These are phyloP conservation scores for Magnolia kwangsiensis DNA, from an alignment of 164 flowering plant genomes.

Conservation along the genomic window DNA sequence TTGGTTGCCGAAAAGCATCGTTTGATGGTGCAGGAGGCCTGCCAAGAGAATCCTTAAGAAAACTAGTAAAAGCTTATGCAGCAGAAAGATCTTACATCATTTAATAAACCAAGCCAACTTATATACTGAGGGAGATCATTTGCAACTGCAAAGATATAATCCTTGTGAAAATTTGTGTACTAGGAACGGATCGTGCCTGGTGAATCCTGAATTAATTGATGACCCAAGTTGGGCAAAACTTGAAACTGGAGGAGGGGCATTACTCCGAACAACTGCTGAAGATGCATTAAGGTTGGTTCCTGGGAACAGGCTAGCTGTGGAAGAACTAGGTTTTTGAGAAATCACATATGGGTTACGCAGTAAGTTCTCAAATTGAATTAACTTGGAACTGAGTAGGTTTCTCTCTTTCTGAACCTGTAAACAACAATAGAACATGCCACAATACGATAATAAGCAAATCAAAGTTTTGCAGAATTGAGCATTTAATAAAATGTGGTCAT, in stretches of 20 bases:
- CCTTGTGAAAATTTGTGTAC: not conserved
- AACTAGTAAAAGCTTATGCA: not conserved
- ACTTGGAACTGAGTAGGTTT: constrained; percentile 56
- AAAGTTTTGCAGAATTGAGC: not conserved
- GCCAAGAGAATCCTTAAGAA: constrained; percentile 11
- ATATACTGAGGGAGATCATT: not conserved
- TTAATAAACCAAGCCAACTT: not conserved
- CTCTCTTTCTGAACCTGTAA: constrained; percentile 85
- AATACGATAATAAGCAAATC: not conserved
- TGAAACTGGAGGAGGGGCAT: constrained; percentile 43
- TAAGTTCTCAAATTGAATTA: constrained; percentile 65
- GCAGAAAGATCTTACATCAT: not conserved
- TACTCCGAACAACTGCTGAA: constrained; percentile 26
- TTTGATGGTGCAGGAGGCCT: constrained; percentile 38
- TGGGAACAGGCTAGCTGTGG: constrained; percentile 29
- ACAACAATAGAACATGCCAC: not conserved
- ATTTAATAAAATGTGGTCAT: not conserved
- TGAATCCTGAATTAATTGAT: constrained; percentile 32
- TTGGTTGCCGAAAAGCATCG: constrained; percentile 38
- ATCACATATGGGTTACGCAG: constrained; percentile 44
- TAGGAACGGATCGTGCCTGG: constrained; percentile 32
- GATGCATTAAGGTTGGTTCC: constrained; percentile 27
- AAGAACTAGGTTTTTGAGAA: constrained; percentile 23
- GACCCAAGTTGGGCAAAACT: constrained; percentile 59
- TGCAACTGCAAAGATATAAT: not conserved